Conservation (phyloP, 1,284 basidiomycete genomes). For the Melampsora americana region DNA sequence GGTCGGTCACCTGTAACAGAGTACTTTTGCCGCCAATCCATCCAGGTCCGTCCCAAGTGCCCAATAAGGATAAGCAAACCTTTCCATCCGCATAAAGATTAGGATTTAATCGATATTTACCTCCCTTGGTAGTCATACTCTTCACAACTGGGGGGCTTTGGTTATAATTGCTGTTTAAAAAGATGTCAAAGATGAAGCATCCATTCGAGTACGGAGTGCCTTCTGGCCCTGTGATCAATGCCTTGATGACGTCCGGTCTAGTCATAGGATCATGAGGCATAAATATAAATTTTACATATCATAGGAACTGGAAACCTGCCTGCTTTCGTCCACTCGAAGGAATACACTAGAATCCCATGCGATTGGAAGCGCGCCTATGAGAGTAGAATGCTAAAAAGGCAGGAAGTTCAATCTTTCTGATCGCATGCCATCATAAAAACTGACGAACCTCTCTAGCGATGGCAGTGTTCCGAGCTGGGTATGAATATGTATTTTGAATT, state of each 20-base stretch:
- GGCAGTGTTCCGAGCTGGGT: neutral
- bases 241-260: constrained; percentile 40
- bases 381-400: neutral
- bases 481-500: neutral
- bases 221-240: constrained; percentile 36
- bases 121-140: constrained; percentile 86
- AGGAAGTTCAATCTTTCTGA: neutral
- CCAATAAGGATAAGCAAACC: constrained; percentile 83
- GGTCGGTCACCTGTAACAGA: constrained; percentile 64
- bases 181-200: constrained; percentile 73
- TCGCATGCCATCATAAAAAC: neutral
- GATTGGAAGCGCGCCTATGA: constrained; percentile 30
- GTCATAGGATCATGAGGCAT: neutral
- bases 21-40: constrained; percentile 83
- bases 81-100: constrained; percentile 87
- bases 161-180: constrained; percentile 77
- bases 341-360: constrained; percentile 34
- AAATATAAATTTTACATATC: neutral
- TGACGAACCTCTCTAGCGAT: neutral
- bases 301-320: neutral
- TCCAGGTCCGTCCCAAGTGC: constrained; percentile 72
- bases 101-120: constrained; percentile 82
- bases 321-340: constrained; percentile 37
- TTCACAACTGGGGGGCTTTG: constrained; percentile 75
- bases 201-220: constrained; percentile 36